These are phyloP conservation scores for Colletotrichum sp. DNA, from an alignment of 2,329 filamentous ascomycete genomes.

Conservation along the genomic window DNA sequence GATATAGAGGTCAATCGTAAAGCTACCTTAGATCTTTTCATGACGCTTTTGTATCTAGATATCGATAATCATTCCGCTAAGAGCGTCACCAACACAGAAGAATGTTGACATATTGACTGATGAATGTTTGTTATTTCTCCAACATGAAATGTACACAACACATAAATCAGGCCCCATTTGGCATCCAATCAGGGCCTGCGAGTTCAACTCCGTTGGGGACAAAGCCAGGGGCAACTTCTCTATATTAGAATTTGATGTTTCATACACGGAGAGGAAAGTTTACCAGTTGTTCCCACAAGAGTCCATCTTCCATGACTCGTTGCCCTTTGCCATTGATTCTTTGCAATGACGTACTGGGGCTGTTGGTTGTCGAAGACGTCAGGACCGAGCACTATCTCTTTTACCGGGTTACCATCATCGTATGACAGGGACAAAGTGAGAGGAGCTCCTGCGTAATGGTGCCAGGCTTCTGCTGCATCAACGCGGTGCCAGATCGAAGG, in stretches of 20 bases:
- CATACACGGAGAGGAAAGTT: neutral
- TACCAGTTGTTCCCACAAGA: slow-evolving; percentile 43
- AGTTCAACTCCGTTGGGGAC: neutral
- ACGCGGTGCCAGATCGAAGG: slow-evolving; percentile 56
- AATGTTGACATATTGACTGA: neutral
- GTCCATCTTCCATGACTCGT: slow-evolving; percentile 52
- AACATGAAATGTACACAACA: too few relatives aligned
- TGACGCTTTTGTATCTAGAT: neutral
- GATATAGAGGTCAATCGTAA: neutral
- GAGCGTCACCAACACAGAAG: neutral
- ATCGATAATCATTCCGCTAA: neutral
- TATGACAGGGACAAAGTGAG: slow-evolving; percentile 48
- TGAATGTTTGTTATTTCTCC: accelerated
- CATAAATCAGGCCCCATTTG: neutral
- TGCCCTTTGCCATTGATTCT: slow-evolving; percentile 51
- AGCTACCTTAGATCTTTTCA: neutral
- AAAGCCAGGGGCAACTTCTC: neutral
- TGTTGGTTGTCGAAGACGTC: slow-evolving; percentile 46
- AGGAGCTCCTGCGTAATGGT: slow-evolving; percentile 58
- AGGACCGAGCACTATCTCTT: slow-evolving; percentile 41
- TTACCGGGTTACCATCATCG: slow-evolving; percentile 44
- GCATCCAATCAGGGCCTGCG: neutral
- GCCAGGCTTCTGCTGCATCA: slow-evolving; percentile 56
- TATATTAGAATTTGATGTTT: neutral
- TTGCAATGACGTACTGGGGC: slow-evolving; percentile 48